These are phyloP conservation scores for Tetraselmis chui DNA, from an alignment of 139 green algal genomes.

Conservation along the genomic window DNA sequence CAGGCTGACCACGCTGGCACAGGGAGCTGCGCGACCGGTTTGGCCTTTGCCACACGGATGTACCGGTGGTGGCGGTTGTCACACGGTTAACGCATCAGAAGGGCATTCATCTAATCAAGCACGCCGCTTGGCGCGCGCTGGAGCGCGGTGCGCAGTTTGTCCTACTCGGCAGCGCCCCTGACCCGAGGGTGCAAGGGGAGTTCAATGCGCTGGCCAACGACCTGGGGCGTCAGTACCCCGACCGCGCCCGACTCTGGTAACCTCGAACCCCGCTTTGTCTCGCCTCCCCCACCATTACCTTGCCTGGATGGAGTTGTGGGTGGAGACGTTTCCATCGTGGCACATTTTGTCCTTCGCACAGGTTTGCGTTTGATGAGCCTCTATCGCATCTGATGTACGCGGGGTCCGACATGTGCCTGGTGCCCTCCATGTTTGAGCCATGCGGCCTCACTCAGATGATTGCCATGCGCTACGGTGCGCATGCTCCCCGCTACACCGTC, in stretches of 20 bases:
- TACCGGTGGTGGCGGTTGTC: slow-evolving; percentile 68
- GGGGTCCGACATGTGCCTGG: slow-evolving; percentile 84
- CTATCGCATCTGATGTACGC: slow-evolving; percentile 92
- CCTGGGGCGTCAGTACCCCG: slow-evolving; percentile 63
- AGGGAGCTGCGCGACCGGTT: slow-evolving; percentile 52
- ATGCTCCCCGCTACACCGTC: background rate
- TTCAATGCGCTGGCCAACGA: slow-evolving; percentile 71
- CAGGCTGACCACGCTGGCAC: background rate
- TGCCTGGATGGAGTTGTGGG: no score
- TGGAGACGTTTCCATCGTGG: no score
- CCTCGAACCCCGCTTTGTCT: background rate
- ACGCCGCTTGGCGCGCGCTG: slow-evolving; percentile 12
- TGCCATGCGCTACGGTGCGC: slow-evolving; percentile 76
- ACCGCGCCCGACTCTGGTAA: slow-evolving; percentile 65
- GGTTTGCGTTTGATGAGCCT: slow-evolving; percentile 87
- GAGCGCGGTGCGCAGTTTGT: slow-evolving; percentile 93
- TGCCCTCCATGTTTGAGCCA: slow-evolving; percentile 94
- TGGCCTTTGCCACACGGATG: slow-evolving; percentile 49
- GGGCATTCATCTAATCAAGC: slow-evolving; percentile 58
- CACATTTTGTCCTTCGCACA: background rate
- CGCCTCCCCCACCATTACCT: no score
- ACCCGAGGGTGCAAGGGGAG: slow-evolving; percentile 72
- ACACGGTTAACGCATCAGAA: slow-evolving; percentile 87
- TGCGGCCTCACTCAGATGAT: slow-evolving; percentile 93
- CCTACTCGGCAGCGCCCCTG: slow-evolving; percentile 88